These are phyloP conservation scores for Dendrobium catenatum DNA, from an alignment of 106 monocot genomes.

Conservation along the genomic window DNA sequence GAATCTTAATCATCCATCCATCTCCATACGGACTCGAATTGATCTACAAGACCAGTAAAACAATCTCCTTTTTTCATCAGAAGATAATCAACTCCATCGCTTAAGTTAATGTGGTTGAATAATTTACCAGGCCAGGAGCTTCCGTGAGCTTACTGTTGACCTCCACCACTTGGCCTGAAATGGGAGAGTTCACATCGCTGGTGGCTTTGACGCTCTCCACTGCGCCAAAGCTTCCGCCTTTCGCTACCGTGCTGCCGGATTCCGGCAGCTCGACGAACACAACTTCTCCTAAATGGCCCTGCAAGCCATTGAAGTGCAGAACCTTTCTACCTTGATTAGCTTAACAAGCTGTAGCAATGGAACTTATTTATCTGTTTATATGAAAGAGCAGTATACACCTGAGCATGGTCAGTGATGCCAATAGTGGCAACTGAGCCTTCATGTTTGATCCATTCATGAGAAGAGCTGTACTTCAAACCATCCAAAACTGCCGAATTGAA, in stretches of 20 bases:
- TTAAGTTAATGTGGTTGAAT: neutral
- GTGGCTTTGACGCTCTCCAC: slow-evolving; percentile 85
- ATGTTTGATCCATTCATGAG: slow-evolving; percentile 96
- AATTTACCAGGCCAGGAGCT: slow-evolving; percentile 54
- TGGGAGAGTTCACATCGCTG: slow-evolving; percentile 60
- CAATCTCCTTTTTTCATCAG: neutral
- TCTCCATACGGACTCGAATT: slow-evolving; percentile 77
- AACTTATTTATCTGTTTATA: neutral
- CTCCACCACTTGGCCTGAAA: slow-evolving; percentile 59
- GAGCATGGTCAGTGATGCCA: slow-evolving; percentile 98
- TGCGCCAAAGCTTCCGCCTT: slow-evolving; percentile 44
- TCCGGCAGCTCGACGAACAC: slow-evolving; percentile 71
- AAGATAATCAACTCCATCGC: neutral
- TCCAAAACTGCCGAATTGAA: slow-evolving; percentile 50
- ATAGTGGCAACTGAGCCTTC: slow-evolving; percentile 81
- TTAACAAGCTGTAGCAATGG: neutral
- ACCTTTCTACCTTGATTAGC: neutral
- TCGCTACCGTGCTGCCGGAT: slow-evolving; percentile 20
- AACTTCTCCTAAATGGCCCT: slow-evolving; percentile 63
- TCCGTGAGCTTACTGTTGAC: slow-evolving; percentile 44
- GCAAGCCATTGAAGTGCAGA: neutral
- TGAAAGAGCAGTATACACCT: slow-evolving; percentile 28
- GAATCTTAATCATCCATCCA: slow-evolving; percentile 97
- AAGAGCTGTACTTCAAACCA: slow-evolving; percentile 64
- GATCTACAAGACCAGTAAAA: slow-evolving; percentile 29